A percentile compares a stretch with the other conserved stretches of the same genome.
These are phyloP conservation scores for Akanthomyces uredinophilus DNA, from an alignment of 2,329 filamentous ascomycete genomes.

Conservation along the genomic window DNA sequence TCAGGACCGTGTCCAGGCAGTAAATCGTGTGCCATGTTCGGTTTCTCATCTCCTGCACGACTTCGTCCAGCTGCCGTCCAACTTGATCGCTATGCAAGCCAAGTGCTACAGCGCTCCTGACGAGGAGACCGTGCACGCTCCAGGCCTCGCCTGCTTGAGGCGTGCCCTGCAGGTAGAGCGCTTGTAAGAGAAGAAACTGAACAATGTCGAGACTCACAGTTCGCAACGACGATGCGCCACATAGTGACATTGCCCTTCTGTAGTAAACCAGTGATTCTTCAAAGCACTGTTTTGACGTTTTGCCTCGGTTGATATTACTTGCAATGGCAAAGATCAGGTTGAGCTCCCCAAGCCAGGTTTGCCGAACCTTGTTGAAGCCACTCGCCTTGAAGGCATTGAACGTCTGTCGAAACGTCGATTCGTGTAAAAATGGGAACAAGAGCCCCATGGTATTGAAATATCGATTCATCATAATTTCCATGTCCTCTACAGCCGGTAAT, in stretches of 20 bases:
- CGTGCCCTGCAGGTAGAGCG: slow-evolving; percentile 50
- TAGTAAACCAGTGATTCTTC: slow-evolving; percentile 41
- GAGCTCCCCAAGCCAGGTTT: slow-evolving; percentile 46
- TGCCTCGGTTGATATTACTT: slow-evolving; percentile 28
- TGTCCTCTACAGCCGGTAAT: slow-evolving; percentile 19
- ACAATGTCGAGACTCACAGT: slow-evolving; percentile 43
- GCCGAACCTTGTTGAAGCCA: slow-evolving; percentile 30
- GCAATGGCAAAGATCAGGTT: slow-evolving; percentile 48
- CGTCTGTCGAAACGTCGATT: slow-evolving; percentile 21
- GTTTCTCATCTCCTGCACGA: slow-evolving; percentile 43
- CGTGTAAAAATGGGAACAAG: slow-evolving; percentile 27
- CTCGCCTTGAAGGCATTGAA: slow-evolving; percentile 19
- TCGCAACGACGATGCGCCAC: slow-evolving; percentile 34
- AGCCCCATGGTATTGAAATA: slow-evolving; percentile 27
- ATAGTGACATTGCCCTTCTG: slow-evolving; percentile 38
- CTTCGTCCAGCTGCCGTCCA: slow-evolving; percentile 28
- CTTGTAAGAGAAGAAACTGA: slow-evolving; percentile 43
- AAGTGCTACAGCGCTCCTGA: slow-evolving; percentile 45
- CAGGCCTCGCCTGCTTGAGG: slow-evolving; percentile 49
- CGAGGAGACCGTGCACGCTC: slow-evolving; percentile 47
- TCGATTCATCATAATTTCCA: slow-evolving; percentile 18
- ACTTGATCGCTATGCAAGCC: slow-evolving; percentile 44
- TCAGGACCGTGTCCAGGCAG: slow-evolving; percentile 33
- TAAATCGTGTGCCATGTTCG: slow-evolving; percentile 36
- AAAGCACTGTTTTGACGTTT: slow-evolving; percentile 30